A percentile compares a stretch with the other conserved stretches of the same genome.
phyloP scores from a whole-genome alignment of 2,329 filamentous ascomycete species.

The Onygenales sp. region DNA sequence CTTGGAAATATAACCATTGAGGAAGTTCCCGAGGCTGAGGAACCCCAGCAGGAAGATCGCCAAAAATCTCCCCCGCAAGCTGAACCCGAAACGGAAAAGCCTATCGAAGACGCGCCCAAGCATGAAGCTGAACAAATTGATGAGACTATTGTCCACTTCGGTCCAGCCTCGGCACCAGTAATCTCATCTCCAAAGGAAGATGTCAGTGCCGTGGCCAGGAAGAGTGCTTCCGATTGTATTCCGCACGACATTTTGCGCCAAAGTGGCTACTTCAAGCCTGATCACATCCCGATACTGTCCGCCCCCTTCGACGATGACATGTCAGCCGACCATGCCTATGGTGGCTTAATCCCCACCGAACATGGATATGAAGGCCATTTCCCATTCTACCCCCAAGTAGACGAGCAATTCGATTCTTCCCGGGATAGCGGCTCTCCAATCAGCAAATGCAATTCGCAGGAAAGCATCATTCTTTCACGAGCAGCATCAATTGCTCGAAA shows the following conservation, averaged over 20 bases:
- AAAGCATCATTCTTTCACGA: slow-evolving; percentile 45
- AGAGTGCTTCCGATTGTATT: not conserved
- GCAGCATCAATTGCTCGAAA: slow-evolving; percentile 38
- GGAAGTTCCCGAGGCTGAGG: slow-evolving; percentile 8
- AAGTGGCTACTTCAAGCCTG: slow-evolving; percentile 24
- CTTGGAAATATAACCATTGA: slow-evolving; percentile 10
- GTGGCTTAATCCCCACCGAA: slow-evolving; percentile 35
- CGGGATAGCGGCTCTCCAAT: slow-evolving; percentile 43
- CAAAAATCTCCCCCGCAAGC: not conserved
- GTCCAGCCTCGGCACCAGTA: not conserved
- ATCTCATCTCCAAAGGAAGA: not conserved
- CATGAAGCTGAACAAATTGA: not conserved
- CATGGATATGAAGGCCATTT: slow-evolving; percentile 39
- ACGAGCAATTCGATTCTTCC: slow-evolving; percentile 28
- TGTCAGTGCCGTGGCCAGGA: not conserved
- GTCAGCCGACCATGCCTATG: slow-evolving; percentile 25
- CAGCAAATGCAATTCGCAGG: slow-evolving; percentile 49
- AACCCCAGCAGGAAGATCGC: slow-evolving; percentile 1
- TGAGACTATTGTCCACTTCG: not conserved
- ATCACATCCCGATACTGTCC: slow-evolving; percentile 22
- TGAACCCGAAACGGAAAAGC: not conserved
- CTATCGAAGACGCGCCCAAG: not conserved
- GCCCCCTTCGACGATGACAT: slow-evolving; percentile 24
- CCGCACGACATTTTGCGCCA: not conserved
- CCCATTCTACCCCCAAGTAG: slow-evolving; percentile 35